Percentiles rank a stretch among this genome's conserved stretches.
Evolutionary conservation across 2,329 filamentous ascomycete species (phyloP).

Genomic region (Pseudogymnoascus sp.): DNA sequence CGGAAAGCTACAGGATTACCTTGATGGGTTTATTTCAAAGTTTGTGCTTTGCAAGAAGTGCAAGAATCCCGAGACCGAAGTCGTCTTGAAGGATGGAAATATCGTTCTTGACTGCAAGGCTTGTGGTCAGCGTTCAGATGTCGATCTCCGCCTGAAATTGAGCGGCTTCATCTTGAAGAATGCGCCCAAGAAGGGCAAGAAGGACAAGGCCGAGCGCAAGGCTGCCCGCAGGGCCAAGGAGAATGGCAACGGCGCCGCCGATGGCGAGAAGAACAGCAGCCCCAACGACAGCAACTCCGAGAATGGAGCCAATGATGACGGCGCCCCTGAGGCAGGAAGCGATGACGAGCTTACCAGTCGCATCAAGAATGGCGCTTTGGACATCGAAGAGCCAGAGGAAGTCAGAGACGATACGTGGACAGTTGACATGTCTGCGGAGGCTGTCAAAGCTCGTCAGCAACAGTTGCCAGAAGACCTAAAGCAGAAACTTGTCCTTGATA

Average conservation of each 20-base stretch:
- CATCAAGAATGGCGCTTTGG: constrained; percentile 58
- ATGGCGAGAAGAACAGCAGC: constrained; percentile 46
- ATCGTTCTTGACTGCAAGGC: constrained; percentile 98
- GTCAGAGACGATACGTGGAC: constrained; percentile 88
- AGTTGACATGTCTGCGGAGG: constrained; percentile 91
- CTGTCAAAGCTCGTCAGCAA: constrained; percentile 87
- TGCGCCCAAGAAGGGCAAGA: constrained; percentile 87
- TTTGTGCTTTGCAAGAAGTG: constrained; percentile 99
- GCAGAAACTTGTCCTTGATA: constrained; percentile 73
- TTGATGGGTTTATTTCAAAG: constrained; percentile 96
- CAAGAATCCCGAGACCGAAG: constrained; percentile 98
- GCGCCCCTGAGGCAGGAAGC: constrained; percentile 60
- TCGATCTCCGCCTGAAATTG: constrained; percentile 89
- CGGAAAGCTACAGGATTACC: constrained; percentile 90
- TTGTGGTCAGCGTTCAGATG: constrained; percentile 85
- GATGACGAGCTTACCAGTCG: constrained; percentile 85
- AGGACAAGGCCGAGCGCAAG: constrained; percentile 88
- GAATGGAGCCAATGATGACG: constrained; percentile 41
- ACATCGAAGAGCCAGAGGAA: constrained; percentile 58
- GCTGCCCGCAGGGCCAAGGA: constrained; percentile 81
- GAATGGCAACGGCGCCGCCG: constrained; percentile 35
- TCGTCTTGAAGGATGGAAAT: constrained; percentile 85
- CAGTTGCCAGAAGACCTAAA: constrained; percentile 92
- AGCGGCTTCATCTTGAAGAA: constrained; percentile 97
- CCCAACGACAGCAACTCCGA: constrained; percentile 57